Evolutionary conservation across 768 basidiomycete species (phyloP).

Genomic region (Phlebiopsis flavidoalba): DNA sequence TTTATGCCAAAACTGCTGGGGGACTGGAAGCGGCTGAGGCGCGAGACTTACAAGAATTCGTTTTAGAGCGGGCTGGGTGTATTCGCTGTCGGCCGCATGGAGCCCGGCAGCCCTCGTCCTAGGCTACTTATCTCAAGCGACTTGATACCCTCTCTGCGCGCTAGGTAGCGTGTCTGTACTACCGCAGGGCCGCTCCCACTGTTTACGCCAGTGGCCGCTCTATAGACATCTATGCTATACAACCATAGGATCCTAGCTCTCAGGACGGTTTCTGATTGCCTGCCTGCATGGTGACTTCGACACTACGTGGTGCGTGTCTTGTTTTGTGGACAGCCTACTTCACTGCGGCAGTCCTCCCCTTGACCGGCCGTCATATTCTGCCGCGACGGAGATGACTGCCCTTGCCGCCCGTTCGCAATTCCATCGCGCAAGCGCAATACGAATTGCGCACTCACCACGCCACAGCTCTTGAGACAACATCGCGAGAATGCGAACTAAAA

Average conservation of each 20-base stretch:
- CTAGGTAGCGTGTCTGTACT: conserved; percentile 6
- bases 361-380: conserved; percentile 9
- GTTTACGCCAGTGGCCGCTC: conserved; percentile 6
- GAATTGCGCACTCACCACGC: not conserved
- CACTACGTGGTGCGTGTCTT: not conserved
- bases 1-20: conserved; percentile 15
- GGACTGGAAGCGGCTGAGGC: conserved; percentile 12
- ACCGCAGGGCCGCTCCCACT: conserved; percentile 16
- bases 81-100: conserved; percentile 11
- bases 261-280: conserved; percentile 5
- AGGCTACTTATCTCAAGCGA: conserved; percentile 15
- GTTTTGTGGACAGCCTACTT: not conserved
- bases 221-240: conserved; percentile 4
- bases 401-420: conserved; percentile 1
- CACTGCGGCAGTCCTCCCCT: conserved; percentile 1
- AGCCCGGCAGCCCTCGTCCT: conserved; percentile 12
- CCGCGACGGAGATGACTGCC: not conserved
- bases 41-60: conserved; percentile 15
- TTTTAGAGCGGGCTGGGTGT: conserved; percentile 10
- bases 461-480: not conserved
- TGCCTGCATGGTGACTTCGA: conserved; percentile 14
- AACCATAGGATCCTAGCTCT: conserved; percentile 5
- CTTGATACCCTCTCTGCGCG: conserved; percentile 3
- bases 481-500: not conserved
- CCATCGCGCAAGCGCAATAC: not conserved